Evolutionary conservation across 1,139 yeast species (phyloP), one percentile per base, ranked within the genome.

Genomic region (Kodamaea sp.): DNA sequence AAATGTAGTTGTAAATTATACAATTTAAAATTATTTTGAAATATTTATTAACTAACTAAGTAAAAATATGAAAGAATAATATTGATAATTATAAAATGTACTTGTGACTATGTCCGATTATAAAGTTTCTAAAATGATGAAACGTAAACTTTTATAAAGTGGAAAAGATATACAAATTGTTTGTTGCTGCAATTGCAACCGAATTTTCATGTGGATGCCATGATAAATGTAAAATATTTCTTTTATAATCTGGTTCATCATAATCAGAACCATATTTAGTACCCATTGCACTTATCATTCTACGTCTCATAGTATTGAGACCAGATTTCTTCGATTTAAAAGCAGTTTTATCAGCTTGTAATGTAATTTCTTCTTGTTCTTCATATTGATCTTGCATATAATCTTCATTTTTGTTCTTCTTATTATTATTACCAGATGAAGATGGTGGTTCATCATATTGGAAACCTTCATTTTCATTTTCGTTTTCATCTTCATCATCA

Each of bases 141-240:
- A 8, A 5, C 9, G 11, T 11, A 27, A 11, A n/a, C 29, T 22
- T 29, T 55, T 63, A 81, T 54, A 80, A 71, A 45, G 87, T 81
- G 40, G 87, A 80, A 60, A 83, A 82, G 48, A 84, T 83, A 67
- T 84, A 84, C 57, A 87, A 75, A 67, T 94, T 94, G 69, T 94
- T 94, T 24, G 99, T 94, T 26, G 98, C 98, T 37, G 97, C 98
- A 57, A 94, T 87, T 32, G 98, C 98, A 50, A 94, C 96, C 37
- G 95, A 84, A 67, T 92, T 88, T 67, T 94, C 98, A 55, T 74
- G 76, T 48, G 98, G 98, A 70, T 94, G 98, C 98, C 99, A 94
- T 58, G 97, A 89, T 63, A 89, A 75, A 67, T 92, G 97, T 64
- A 92, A 75, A 49, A 94, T 90, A 65, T 89, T 85, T 75, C 90